Evolutionary conservation across 2,329 filamentous ascomycete species (phyloP).

Genomic region (Penicillium fuscoglaucum): DNA sequence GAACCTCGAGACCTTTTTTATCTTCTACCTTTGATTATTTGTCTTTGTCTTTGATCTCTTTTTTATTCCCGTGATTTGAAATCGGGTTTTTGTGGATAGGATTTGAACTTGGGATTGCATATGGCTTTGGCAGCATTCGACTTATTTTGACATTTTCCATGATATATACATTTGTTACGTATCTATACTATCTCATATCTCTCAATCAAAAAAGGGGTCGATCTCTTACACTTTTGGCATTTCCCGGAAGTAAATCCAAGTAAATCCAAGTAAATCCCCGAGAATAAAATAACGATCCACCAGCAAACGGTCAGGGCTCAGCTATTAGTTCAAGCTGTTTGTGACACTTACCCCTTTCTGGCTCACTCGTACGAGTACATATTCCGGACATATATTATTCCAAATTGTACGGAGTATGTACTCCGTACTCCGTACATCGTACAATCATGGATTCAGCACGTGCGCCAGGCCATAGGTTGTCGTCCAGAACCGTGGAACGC

Average conservation of each 20-base stretch:
- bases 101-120: constrained; percentile 29
- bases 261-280: constrained; percentile 2
- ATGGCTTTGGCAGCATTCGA: constrained; percentile 27
- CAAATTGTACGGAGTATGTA: background rate
- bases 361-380: background rate
- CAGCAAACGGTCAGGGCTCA: background rate
- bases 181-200: constrained; percentile 8
- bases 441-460: background rate
- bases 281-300: constrained; percentile 3
- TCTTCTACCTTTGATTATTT: constrained; percentile 13
- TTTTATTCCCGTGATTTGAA: constrained; percentile 6
- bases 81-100: constrained; percentile 18
- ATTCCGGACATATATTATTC: background rate
- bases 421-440: background rate
- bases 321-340: background rate
- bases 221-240: background rate
- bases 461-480: background rate
- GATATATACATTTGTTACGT: constrained; percentile 2
- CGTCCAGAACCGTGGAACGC: background rate
- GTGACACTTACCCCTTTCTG: background rate
- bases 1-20: constrained; percentile 15
- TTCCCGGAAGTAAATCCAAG: background rate
- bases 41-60: constrained; percentile 11
- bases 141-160: constrained; percentile 14
- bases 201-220: constrained; percentile 4